phyloP scores from a whole-genome alignment of 345 rosid species.

The Sonneratia caseolaris region DNA sequence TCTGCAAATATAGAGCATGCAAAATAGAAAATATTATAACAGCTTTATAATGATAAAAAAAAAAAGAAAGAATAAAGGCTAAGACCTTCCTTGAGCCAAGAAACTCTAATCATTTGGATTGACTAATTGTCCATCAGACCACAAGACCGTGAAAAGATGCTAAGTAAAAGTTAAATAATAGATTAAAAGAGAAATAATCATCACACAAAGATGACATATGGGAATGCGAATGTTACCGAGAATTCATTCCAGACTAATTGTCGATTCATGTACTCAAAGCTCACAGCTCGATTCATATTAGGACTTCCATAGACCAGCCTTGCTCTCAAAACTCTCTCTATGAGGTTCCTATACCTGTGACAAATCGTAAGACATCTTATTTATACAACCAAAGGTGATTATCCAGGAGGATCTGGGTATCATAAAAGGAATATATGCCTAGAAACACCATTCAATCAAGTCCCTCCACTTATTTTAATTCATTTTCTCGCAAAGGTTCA shows the following conservation, averaged over 20 bases:
- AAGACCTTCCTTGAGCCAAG: neutral
- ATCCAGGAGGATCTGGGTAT: neutral
- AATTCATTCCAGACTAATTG: conserved; percentile 99
- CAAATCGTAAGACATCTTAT: neutral
- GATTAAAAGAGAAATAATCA: neutral
- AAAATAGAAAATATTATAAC: neutral
- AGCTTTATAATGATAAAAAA: neutral
- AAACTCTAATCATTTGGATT: neutral
- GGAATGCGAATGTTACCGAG: conserved; percentile 48
- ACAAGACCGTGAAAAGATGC: neutral
- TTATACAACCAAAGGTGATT: neutral
- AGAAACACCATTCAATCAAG: neutral
- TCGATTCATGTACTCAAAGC: conserved; percentile 98
- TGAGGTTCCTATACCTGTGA: conserved; percentile 80
- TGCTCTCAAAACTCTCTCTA: conserved; percentile 80
- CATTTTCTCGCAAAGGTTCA: neutral
- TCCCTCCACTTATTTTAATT: neutral
- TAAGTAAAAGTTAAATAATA: neutral
- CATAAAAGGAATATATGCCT: neutral
- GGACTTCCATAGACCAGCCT: conserved; percentile 90
- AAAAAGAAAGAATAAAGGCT: neutral
- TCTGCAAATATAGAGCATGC: neutral
- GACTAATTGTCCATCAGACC: neutral
- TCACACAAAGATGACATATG: neutral
- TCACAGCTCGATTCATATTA: conserved; percentile 91